Evolutionary conservation across 116 monocot genomes (phyloP), one percentile per base, ranked within the genome.

Genomic region (Cymodocea nodosa): DNA sequence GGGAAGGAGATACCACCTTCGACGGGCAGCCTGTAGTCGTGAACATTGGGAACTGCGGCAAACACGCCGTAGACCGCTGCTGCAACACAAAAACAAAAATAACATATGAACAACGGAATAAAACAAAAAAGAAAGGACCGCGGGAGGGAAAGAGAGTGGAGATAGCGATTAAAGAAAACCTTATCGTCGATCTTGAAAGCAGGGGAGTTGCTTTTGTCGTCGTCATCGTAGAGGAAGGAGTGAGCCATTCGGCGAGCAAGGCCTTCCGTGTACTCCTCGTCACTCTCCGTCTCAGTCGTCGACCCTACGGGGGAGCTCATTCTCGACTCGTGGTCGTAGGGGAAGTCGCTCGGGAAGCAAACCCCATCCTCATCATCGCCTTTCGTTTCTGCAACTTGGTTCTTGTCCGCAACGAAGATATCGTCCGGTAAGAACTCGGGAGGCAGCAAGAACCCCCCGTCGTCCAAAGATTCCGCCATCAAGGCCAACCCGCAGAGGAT

Each of bases 391-490:
- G 0, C 23, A 4, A 15, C 39, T 5, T 20, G 48, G 20, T 18
- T 39, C 25, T 68, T 60, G 50, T 65, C 78, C 22, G 57, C 54
- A 4, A 23, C 2, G 50, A 75, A 78, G 73, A 71, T 65, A 44
- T 82, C 89, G 40, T 85, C 82, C 53, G 68, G 68, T 5, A 82
- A 71, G 69, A 89, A 76, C 69, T 85, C 89, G 0, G 78, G 53
- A 7, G 89, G 89, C 12, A 82, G 82, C 82, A 82, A 82, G 62
- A 79, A 73, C 73, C 71, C 79, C 0, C 65, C 85, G 23, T 69
- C 82, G 10, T 73, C 62, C 52, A 25, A 2, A 16, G 13, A 23
- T 56, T 60, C 66, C 15, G 36, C 60, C 25, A 23, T 15, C 35
- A 36, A 10, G 0, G 11, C 9, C 23, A 22, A 23, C 9, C 16